These are phyloP conservation scores for Rhizoclosmatium globosum DNA, from an alignment of 192 early-diverging fungal species.

Conservation along the genomic window DNA sequence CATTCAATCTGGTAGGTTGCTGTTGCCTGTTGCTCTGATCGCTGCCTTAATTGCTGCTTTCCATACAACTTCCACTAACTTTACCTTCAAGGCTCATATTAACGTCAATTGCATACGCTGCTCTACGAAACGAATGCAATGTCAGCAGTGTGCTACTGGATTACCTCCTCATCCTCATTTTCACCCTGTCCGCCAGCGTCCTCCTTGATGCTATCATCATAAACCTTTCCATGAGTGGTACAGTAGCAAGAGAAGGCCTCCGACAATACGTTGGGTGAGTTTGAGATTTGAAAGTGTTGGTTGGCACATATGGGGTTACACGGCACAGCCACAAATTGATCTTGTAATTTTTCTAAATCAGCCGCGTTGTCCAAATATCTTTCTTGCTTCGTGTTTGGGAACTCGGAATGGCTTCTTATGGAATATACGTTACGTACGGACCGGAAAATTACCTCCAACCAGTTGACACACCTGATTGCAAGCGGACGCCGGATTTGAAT, in stretches of 20 bases:
- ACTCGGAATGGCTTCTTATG: slow-evolving; percentile 34
- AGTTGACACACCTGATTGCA: background rate
- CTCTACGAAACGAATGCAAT: slow-evolving; percentile 32
- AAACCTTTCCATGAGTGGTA: slow-evolving; percentile 43
- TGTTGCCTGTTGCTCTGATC: background rate
- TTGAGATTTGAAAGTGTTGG: background rate
- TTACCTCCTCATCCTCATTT: slow-evolving; percentile 28
- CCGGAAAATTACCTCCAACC: slow-evolving; percentile 13
- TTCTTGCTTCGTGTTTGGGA: slow-evolving; percentile 16
- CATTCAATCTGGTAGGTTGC: slow-evolving; percentile 41
- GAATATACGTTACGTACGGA: slow-evolving; percentile 37
- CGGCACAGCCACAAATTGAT: background rate
- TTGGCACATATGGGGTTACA: background rate
- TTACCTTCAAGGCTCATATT: slow-evolving; percentile 29
- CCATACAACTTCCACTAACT: background rate
- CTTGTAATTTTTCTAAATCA: slow-evolving; percentile 1
- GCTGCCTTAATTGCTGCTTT: no score
- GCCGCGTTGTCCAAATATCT: slow-evolving; percentile 24
- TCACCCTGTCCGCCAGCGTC: slow-evolving; percentile 15
- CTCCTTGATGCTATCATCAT: slow-evolving; percentile 30
- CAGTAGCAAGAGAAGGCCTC: slow-evolving; percentile 35
- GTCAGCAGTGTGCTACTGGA: slow-evolving; percentile 8
- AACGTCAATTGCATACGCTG: slow-evolving; percentile 28
- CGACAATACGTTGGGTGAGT: slow-evolving; percentile 37
- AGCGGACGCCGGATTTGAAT: background rate